Conservation (phyloP, 1,139 yeast genomes). For the Zhuliangozyma parablackwelliae region DNA sequence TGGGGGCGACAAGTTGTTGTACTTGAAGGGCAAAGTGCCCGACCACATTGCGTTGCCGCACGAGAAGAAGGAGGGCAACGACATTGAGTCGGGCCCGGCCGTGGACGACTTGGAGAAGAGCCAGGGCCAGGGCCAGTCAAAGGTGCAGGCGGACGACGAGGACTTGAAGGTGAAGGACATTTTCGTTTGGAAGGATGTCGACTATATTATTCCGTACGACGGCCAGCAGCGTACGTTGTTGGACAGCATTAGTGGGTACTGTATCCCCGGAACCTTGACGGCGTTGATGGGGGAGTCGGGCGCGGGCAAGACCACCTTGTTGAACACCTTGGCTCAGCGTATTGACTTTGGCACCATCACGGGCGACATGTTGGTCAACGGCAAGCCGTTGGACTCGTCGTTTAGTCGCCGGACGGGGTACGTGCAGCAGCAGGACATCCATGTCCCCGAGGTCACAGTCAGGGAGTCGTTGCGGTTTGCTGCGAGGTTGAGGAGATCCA, state of each 20-base stretch:
- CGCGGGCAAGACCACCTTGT: constrained; percentile 64
- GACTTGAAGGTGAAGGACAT: constrained; percentile 26
- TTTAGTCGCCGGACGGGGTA: constrained; percentile 60
- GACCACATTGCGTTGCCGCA: constrained; percentile 16
- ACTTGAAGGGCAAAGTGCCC: constrained; percentile 53
- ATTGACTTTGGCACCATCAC: constrained; percentile 56
- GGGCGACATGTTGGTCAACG: constrained; percentile 63
- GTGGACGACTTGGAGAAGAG: constrained; percentile 27
- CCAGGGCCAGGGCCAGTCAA: no score
- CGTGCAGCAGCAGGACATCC: constrained; percentile 64
- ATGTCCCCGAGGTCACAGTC: constrained; percentile 53
- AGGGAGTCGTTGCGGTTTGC: constrained; percentile 60
- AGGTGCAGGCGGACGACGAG: constrained; percentile 30
- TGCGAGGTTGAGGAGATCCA: constrained; percentile 56
- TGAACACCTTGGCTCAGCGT: constrained; percentile 57
- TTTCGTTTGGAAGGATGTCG: constrained; percentile 42
- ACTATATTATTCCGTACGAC: constrained; percentile 37
- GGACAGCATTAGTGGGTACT: constrained; percentile 59
- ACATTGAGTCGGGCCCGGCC: constrained; percentile 10
- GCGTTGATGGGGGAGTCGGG: constrained; percentile 74
- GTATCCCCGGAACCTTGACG: constrained; percentile 65
- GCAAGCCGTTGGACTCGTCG: constrained; percentile 47
- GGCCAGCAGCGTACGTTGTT: constrained; percentile 45
- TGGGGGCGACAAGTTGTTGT: constrained; percentile 57
- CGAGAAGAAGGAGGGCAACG: constrained; percentile 13